Percentiles rank a stretch among this genome's conserved stretches.
These are phyloP conservation scores for Saposhnikovia divaricata DNA, from an alignment of 129 eudicot genomes.

Conservation along the genomic window DNA sequence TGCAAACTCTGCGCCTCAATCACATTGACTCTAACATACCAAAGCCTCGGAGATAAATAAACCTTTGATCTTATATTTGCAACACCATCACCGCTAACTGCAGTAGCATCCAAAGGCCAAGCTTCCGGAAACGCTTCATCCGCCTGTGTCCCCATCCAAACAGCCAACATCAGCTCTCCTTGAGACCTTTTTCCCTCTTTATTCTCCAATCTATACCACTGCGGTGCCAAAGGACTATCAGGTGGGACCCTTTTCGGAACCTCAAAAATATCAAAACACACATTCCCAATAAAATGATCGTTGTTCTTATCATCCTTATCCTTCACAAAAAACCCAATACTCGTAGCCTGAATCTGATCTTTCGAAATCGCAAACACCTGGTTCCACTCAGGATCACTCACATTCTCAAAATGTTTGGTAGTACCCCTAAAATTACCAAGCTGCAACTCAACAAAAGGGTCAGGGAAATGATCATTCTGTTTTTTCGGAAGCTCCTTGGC, in stretches of 20 bases:
- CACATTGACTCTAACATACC: constrained; percentile 51
- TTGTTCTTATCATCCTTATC: constrained; percentile 24
- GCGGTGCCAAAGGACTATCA: constrained; percentile 54
- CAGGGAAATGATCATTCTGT: constrained; percentile 18
- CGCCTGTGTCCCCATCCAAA: constrained; percentile 57
- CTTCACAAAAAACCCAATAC: constrained; percentile 34
- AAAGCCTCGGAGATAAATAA: constrained; percentile 44
- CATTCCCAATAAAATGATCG: constrained; percentile 39
- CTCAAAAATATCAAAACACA: constrained; percentile 29
- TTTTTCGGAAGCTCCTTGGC: constrained; percentile 25
- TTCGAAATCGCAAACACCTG: constrained; percentile 34
- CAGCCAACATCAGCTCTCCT: constrained; percentile 47
- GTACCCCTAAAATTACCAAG: constrained; percentile 34
- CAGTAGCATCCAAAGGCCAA: constrained; percentile 37
- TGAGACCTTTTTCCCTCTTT: constrained; percentile 25
- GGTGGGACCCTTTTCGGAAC: constrained; percentile 55
- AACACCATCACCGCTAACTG: constrained; percentile 34
- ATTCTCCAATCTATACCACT: constrained; percentile 49
- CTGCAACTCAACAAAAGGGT: constrained; percentile 37
- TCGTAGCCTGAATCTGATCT: constrained; percentile 33
- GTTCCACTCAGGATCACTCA: constrained; percentile 34
- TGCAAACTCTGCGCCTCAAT: constrained; percentile 48
- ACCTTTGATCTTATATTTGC: constrained; percentile 43
- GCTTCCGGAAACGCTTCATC: constrained; percentile 48
- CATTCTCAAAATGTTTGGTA: constrained; percentile 26